A percentile compares a stretch with the other conserved stretches of the same genome.
Evolutionary conservation across 129 eudicot genomes (phyloP).

Genomic region (Gnaphalium uliginosum): DNA sequence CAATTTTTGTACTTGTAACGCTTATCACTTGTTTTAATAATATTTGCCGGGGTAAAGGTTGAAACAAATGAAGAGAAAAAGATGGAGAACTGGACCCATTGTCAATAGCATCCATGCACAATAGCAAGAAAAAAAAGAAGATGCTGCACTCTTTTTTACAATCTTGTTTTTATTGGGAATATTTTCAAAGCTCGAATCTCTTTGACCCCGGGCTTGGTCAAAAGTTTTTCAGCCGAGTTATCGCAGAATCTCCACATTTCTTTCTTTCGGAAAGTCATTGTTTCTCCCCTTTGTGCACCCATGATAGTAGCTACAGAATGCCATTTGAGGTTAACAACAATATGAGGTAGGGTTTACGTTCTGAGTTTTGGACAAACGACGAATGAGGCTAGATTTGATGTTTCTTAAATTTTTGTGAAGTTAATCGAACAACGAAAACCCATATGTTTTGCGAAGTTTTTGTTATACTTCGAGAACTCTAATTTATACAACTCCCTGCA

Average conservation of each 20-base stretch:
- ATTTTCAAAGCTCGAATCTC: conserved; percentile 45
- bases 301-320: conserved; percentile 6
- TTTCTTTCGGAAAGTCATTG: conserved; percentile 26
- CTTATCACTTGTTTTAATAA: too few species aligned
- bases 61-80: conserved; percentile 10
- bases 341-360: too few species aligned
- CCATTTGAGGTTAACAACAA: neutral
- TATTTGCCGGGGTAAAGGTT: too few species aligned
- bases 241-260: conserved; percentile 24
- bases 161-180: conserved; percentile 28
- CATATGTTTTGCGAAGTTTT: too few species aligned
- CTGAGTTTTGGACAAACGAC: too few species aligned
- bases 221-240: conserved; percentile 37
- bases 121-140: neutral
- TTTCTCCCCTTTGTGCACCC: conserved; percentile 14
- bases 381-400: too few species aligned
- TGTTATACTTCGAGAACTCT: too few species aligned
- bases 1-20: too few species aligned
- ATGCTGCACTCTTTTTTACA: conserved; percentile 26
- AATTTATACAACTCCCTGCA: too few species aligned
- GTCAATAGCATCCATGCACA: too few species aligned
- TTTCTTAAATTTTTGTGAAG: too few species aligned
- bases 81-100: conserved; percentile 42
- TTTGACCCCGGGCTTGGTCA: conserved; percentile 41
- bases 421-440: too few species aligned